Percentiles rank a stretch among this genome's conserved stretches.
Evolutionary conservation across 345 rosid genomes (phyloP).

Genomic region (Eutrema heterophyllum): DNA sequence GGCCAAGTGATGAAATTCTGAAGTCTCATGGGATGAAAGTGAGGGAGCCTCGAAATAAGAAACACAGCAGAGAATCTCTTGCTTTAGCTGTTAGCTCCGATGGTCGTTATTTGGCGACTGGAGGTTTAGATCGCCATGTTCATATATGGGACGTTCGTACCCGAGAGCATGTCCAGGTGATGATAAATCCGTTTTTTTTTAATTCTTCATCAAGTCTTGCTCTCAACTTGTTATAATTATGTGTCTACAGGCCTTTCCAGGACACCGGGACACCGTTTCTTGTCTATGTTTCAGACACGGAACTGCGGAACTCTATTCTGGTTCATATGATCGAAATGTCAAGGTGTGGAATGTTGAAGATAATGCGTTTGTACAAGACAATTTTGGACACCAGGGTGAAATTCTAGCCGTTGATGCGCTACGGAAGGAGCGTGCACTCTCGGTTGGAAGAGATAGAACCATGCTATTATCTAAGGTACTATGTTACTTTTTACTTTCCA

Average conservation of each 20-base stretch:
- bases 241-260: slow-evolving; percentile 78
- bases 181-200: neutral
- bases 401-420: slow-evolving; percentile 66
- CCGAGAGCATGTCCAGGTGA: slow-evolving; percentile 78
- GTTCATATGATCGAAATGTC: slow-evolving; percentile 83
- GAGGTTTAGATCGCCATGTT: slow-evolving; percentile 92
- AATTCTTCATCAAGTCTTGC: neutral
- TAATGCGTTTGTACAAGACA: slow-evolving; percentile 66
- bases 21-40: slow-evolving; percentile 71
- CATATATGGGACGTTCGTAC: slow-evolving; percentile 96
- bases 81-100: slow-evolving; percentile 90
- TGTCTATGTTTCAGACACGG: slow-evolving; percentile 86
- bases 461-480: slow-evolving; percentile 55
- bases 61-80: slow-evolving; percentile 68
- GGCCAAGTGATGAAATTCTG: slow-evolving; percentile 72
- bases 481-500: neutral
- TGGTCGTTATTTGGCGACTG: slow-evolving; percentile 90
- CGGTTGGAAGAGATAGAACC: slow-evolving; percentile 84
- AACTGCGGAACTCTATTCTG: slow-evolving; percentile 85
- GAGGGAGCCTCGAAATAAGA: slow-evolving; percentile 61
- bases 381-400: slow-evolving; percentile 88
- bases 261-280: slow-evolving; percentile 84
- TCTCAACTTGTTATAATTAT: slow-evolving; percentile 9
- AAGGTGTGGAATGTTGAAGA: slow-evolving; percentile 94
- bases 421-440: slow-evolving; percentile 69